A percentile compares a stretch with the other conserved stretches of the same genome.
Conservation (phyloP, 1,284 basidiomycete genomes). For the Spongiforma sp. region DNA sequence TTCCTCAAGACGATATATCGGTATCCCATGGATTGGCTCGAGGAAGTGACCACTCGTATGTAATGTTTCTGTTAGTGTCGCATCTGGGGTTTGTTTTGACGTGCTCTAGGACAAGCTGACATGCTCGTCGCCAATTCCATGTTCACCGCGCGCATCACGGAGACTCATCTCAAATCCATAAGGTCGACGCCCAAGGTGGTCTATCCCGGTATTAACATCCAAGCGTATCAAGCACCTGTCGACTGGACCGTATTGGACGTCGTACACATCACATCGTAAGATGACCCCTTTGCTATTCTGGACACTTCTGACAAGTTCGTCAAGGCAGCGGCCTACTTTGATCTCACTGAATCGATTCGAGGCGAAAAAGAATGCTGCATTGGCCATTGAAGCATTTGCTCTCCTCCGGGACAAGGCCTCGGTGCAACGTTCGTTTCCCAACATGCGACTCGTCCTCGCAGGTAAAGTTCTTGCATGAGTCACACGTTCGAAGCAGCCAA, state of each 20-base stretch:
- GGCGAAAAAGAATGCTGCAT: slow-evolving; percentile 88
- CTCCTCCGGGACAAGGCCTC: slow-evolving; percentile 38
- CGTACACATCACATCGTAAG: slow-evolving; percentile 70
- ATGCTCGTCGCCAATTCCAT: slow-evolving; percentile 91
- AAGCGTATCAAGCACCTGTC: slow-evolving; percentile 61
- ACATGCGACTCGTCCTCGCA: slow-evolving; percentile 74
- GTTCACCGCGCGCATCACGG: slow-evolving; percentile 87
- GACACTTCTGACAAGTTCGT: slow-evolving; percentile 5
- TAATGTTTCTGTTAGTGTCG: no score
- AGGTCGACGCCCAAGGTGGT: slow-evolving; percentile 71
- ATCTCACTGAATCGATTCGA: slow-evolving; percentile 97
- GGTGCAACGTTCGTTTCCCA: slow-evolving; percentile 19
- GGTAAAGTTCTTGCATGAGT: slow-evolving; percentile 49
- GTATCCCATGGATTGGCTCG: slow-evolving; percentile 88
- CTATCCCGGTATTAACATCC: slow-evolving; percentile 91
- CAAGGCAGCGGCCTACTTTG: slow-evolving; percentile 76
- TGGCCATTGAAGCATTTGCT: slow-evolving; percentile 86
- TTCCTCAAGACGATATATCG: slow-evolving; percentile 81
- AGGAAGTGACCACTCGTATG: slow-evolving; percentile 89
- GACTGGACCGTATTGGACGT: slow-evolving; percentile 57
- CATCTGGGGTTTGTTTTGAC: no score
- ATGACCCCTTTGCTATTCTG: slow-evolving; percentile 14
- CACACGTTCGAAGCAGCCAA: neutral
- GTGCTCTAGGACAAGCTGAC: slow-evolving; percentile 77
- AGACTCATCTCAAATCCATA: slow-evolving; percentile 77